phyloP scores from a whole-genome alignment of 495 filamentous ascomycete species.

The Chlorociboria aeruginascens region DNA sequence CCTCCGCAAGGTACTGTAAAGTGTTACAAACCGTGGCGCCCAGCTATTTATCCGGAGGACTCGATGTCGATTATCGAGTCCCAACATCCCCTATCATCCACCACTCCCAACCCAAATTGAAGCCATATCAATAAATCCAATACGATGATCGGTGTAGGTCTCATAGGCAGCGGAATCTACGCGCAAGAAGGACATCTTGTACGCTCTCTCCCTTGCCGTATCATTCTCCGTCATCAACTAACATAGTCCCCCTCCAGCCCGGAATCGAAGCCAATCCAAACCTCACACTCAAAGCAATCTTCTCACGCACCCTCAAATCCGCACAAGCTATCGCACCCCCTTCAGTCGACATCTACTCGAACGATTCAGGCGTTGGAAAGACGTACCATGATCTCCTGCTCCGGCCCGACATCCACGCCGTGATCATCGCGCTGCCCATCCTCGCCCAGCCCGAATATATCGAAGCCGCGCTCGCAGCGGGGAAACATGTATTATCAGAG shows the following conservation, averaged over 20 bases:
- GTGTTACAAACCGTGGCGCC: too few relatives aligned
- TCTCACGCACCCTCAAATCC: slow-evolving; percentile 42
- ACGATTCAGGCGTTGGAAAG: slow-evolving; percentile 44
- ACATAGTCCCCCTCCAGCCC: slow-evolving; percentile 32
- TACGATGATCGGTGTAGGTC: slow-evolving; percentile 45
- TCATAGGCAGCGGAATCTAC: slow-evolving; percentile 54
- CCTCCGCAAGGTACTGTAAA: too few relatives aligned
- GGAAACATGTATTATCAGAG: slow-evolving; percentile 75
- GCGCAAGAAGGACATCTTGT: slow-evolving; percentile 32
- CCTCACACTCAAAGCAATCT: slow-evolving; percentile 46
- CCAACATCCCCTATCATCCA: neutral
- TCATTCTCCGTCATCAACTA: slow-evolving; percentile 10
- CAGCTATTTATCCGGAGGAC: too few relatives aligned
- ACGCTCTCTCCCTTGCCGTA: slow-evolving; percentile 3
- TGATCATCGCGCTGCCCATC: slow-evolving; percentile 63
- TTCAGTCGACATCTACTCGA: slow-evolving; percentile 41
- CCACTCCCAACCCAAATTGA: neutral
- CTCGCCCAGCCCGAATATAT: slow-evolving; percentile 43
- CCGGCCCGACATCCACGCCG: slow-evolving; percentile 51
- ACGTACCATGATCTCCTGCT: slow-evolving; percentile 49
- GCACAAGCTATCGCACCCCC: slow-evolving; percentile 14
- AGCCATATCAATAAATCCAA: slow-evolving; percentile 4
- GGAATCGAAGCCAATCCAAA: slow-evolving; percentile 32
- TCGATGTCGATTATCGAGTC: too few relatives aligned
- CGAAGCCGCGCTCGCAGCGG: slow-evolving; percentile 47